Evolutionary conservation across 495 filamentous ascomycete species (phyloP).

Genomic region (Cercophora samala): DNA sequence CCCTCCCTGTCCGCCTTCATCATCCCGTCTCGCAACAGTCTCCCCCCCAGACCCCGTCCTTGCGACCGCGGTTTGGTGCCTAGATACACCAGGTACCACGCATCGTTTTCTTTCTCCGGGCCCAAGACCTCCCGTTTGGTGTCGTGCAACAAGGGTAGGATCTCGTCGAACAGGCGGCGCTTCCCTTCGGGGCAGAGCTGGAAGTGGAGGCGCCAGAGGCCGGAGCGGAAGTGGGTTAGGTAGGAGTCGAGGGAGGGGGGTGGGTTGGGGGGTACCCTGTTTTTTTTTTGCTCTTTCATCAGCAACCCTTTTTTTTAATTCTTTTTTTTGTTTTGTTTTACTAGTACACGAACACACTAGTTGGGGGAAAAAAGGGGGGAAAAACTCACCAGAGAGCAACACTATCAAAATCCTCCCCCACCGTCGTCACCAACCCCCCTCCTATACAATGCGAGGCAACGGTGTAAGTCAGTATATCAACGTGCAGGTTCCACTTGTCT

Average conservation of each 20-base stretch:
- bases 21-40: constrained; percentile 64
- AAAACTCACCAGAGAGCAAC: constrained; percentile 71
- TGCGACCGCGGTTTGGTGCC: constrained; percentile 64
- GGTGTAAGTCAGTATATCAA: constrained; percentile 68
- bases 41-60: constrained; percentile 65
- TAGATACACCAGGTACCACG: constrained; percentile 75
- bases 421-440: constrained; percentile 61
- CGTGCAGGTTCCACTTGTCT: constrained; percentile 69
- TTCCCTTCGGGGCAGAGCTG: constrained; percentile 66
- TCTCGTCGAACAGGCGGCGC: constrained; percentile 70
- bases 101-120: constrained; percentile 56
- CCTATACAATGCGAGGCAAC: constrained; percentile 67
- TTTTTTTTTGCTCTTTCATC: no score
- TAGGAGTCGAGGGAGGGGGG: constrained; percentile 61
- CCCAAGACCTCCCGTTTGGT: constrained; percentile 65
- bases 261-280: constrained; percentile 67
- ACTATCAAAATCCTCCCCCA: constrained; percentile 69
- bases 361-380: constrained; percentile 6
- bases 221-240: constrained; percentile 65
- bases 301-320: neutral
- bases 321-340: no score
- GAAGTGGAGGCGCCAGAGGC: constrained; percentile 70
- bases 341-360: no score
- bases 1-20: constrained; percentile 62
- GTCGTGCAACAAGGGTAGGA: constrained; percentile 70